Evolutionary conservation across 441 rosid genomes (phyloP), one percentile per base, ranked within the genome.

Genomic region (Hura crepitans): DNA sequence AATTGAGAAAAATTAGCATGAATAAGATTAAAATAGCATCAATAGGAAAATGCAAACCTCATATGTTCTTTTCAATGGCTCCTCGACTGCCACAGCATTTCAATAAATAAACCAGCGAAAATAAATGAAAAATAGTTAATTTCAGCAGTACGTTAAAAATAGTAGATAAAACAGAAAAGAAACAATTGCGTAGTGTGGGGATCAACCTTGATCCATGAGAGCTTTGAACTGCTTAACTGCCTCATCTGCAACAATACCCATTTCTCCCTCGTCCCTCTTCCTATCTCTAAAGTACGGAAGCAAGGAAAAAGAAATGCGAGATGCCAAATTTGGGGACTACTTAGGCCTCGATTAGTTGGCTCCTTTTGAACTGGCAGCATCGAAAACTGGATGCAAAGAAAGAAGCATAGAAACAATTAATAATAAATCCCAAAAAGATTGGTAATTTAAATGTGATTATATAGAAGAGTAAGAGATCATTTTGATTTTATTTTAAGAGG

Each of bases 141-240:
- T 63, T 35, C 35, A 43, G 31, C 14, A n/a, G 66, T 50, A 33
- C 27, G 6, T 69, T 2, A n/a, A 15, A 15, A 6, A 28, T 13
- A 33, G 5, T 6, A 35, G 14, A 46, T 0, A 45, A 35, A 33
- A 6, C 2, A 50, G 18, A 18, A 47, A 72, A 62, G 51, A 51
- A 72, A 61, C 11, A 59, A 46, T 27, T 5, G 46, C 42, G 30
- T 37, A 54, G 47, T 60, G 56, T 39, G 28, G 31, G 59, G 58
- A 37, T 27, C 60, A 73, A 88, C 98, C 87, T 82, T 80, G 83
- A 89, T 89, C 96, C 87, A 93, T 80, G 47, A 87, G 76, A 65
- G 84, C 85, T 62, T 74, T 79, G 60, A 93, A 77, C 80, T 85
- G 90, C 73, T 69, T 62, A 80, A 90, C 76, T 75, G 96, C 93